Evolutionary conservation across 495 filamentous ascomycete genomes (phyloP).

Genomic region (Aspergillus steynii): DNA sequence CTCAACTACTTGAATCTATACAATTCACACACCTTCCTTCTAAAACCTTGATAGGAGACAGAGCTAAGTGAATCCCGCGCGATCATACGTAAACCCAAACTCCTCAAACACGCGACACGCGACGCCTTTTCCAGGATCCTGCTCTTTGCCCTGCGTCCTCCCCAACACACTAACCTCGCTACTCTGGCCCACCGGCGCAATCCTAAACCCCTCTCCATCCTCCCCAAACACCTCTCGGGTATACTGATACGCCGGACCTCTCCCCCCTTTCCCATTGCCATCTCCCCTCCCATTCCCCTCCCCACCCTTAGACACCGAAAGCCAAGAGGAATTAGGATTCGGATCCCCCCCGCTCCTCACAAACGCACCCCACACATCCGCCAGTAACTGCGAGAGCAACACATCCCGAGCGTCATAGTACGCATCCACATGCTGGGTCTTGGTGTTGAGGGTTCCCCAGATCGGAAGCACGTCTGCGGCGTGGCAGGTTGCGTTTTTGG

Average conservation of each 20-base stretch:
- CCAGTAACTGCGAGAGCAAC: conserved; percentile 27
- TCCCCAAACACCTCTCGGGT: conserved; percentile 11
- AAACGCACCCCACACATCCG: conserved; percentile 30
- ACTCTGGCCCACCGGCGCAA: conserved; percentile 9
- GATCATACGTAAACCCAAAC: conserved; percentile 30
- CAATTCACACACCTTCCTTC: too few species aligned
- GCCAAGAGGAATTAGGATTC: conserved; percentile 15
- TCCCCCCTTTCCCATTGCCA: conserved; percentile 3
- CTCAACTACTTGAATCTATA: too few species aligned
- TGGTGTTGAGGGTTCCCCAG: conserved; percentile 34
- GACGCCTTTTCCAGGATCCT: conserved; percentile 16
- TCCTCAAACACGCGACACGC: conserved; percentile 29
- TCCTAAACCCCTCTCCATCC: conserved; percentile 10
- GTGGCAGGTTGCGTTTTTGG: conserved; percentile 34
- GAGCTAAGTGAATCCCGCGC: too few species aligned
- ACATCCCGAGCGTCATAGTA: conserved; percentile 26
- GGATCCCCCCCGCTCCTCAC: conserved; percentile 23
- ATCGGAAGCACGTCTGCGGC: conserved; percentile 28
- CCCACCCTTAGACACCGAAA: not conserved
- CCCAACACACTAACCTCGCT: conserved; percentile 20
- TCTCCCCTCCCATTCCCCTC: not conserved
- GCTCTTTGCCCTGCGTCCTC: conserved; percentile 10
- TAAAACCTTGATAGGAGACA: too few species aligned
- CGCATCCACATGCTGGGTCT: conserved; percentile 26
- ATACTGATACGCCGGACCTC: conserved; percentile 27